Base-by-base conservation (phyloP, 805 yeast genomes). In the Yarrowia osloensis region DNA sequence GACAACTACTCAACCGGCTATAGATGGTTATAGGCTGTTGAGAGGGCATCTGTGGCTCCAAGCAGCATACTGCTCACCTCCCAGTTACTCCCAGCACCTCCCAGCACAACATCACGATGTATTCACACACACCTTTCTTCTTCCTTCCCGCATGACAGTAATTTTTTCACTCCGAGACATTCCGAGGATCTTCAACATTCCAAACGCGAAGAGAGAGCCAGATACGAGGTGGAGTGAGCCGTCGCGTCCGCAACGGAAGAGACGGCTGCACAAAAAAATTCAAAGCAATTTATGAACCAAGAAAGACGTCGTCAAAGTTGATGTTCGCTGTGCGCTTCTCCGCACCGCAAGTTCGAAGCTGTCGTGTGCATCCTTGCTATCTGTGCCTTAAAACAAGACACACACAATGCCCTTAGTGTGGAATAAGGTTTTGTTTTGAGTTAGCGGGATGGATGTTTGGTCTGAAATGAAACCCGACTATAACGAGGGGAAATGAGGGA, bases 161-260 rank as follows among this genome's bases (percentile, higher is more conserved):
- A n/a, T 17, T 17, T 21, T 31, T 28, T 13, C 28, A 3, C 40
- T 52, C 59, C 59, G 59, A 52, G 61, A 35, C 61, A 35, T 17
- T 37, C 61, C 61, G 61, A 54, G 11, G 61, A 35, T 54, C 44
- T 17, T 52, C 29, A 15, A 52, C 59, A 52, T 52, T 52, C 59
- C 59, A 52, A 52, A 52, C 42, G 42, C 59, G 59, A 52, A 52
- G 42, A 33, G 59, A 33, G 59, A 35, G 26, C 39, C 37, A 46
- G 37, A 28, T 49, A 49, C 54, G 37, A 50, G 37, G 33, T 22
- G 19, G 49, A 9, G 49, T 9, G 49, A 26, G 50, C 5, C 11
- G 49, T 44, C 49, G 49, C 49, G 49, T 44, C 11, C 6, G 7
- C n/a, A 21, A 17, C 7, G 19, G n/a, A 44, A 44, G 49, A 44